Evolutionary conservation across 371 early-diverging fungal genomes (phyloP).

Genomic region (Syncephalastrum racemosum): DNA sequence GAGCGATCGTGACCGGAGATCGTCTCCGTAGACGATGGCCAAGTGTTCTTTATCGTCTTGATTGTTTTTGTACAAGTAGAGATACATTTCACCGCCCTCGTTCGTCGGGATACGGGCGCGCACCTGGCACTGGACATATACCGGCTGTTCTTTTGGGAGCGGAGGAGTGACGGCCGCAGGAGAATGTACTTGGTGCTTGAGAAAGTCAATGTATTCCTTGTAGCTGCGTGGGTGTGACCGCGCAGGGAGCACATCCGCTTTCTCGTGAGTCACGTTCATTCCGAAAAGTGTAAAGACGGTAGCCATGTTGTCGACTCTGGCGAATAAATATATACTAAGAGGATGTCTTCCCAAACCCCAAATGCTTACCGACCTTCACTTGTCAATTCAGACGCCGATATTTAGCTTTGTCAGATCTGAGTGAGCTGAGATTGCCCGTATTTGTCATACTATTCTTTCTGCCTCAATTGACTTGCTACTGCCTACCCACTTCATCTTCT

Average conservation of each 20-base stretch:
- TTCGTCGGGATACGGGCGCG: conserved; percentile 87
- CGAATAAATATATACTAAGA: background rate
- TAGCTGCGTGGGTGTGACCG: conserved; percentile 35
- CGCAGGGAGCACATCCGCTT: conserved; percentile 8
- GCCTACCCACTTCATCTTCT: no score
- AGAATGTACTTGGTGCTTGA: conserved; percentile 46
- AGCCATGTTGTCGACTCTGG: conserved; percentile 12
- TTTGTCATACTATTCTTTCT: no score
- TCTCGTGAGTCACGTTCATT: conserved; percentile 47
- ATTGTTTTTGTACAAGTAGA: conserved; percentile 85
- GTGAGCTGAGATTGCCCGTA: no score
- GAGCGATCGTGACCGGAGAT: conserved; percentile 68
- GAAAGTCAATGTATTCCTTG: conserved; percentile 44
- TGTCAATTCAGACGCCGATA: no score
- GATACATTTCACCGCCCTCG: conserved; percentile 78
- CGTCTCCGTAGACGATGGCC: conserved; percentile 90
- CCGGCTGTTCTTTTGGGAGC: conserved; percentile 22
- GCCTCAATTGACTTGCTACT: no score
- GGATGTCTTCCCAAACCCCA: no score
- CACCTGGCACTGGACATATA: conserved; percentile 68
- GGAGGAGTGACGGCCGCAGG: conserved; percentile 46
- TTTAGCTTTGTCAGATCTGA: no score
- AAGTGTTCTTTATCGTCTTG: conserved; percentile 89
- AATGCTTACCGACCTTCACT: no score
- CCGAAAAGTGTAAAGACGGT: conserved; percentile 51